phyloP scores from a whole-genome alignment of 805 yeast genomes.

The Wickerhamiella spandovensis region DNA sequence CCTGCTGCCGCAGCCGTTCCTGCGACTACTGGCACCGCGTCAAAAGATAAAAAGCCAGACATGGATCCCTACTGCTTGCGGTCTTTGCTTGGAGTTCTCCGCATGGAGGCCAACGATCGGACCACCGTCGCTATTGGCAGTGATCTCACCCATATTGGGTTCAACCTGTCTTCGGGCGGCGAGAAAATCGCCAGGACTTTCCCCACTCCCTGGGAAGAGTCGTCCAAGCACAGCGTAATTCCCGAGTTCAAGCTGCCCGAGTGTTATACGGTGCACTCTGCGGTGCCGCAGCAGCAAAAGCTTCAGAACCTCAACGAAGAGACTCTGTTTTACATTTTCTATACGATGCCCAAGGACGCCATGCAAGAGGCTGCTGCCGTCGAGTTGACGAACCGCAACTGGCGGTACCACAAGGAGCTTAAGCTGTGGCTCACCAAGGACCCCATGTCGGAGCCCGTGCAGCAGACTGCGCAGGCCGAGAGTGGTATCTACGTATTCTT shows the following conservation, averaged over 20 bases:
- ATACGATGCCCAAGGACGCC: slow-evolving; percentile 84
- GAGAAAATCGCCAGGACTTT: slow-evolving; percentile 46
- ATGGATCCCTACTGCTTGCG: slow-evolving; percentile 55
- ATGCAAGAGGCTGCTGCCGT: slow-evolving; percentile 89
- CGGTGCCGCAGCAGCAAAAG: slow-evolving; percentile 33
- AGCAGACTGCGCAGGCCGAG: slow-evolving; percentile 72
- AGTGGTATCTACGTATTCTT: slow-evolving; percentile 88
- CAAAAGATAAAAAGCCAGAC: slow-evolving; percentile 22
- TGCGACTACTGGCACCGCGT: neutral
- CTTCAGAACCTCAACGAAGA: slow-evolving; percentile 61
- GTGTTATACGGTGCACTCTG: slow-evolving; percentile 33
- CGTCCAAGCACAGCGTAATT: slow-evolving; percentile 78
- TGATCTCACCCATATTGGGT: slow-evolving; percentile 54
- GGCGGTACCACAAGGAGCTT: slow-evolving; percentile 93
- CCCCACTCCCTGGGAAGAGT: slow-evolving; percentile 92
- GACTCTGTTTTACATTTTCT: slow-evolving; percentile 83
- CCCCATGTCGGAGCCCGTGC: slow-evolving; percentile 74
- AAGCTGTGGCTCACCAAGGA: slow-evolving; percentile 97
- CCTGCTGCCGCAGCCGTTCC: neutral
- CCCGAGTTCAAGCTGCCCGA: slow-evolving; percentile 63
- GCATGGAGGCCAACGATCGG: slow-evolving; percentile 49
- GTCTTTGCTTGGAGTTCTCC: slow-evolving; percentile 47
- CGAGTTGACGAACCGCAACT: slow-evolving; percentile 80
- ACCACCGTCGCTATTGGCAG: slow-evolving; percentile 61
- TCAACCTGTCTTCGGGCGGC: slow-evolving; percentile 34